These are phyloP conservation scores for Sphaerobolus stellatus DNA, from an alignment of 1,284 basidiomycete genomes.

Conservation along the genomic window DNA sequence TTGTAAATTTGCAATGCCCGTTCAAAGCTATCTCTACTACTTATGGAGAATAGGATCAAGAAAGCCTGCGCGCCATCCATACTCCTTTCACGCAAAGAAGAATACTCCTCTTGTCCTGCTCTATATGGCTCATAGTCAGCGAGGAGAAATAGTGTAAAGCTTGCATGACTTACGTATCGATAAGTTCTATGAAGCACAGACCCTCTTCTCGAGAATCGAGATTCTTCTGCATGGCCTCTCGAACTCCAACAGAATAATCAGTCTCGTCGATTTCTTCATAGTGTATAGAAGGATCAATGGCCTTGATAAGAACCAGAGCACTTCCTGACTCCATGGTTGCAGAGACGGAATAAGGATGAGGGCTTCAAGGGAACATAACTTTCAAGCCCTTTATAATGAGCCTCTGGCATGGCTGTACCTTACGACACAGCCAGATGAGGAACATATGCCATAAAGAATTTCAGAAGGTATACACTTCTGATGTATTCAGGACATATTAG, in stretches of 20 bases:
- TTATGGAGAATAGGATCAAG: conserved; percentile 9
- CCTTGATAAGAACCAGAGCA: conserved; percentile 1
- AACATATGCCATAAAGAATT: no score
- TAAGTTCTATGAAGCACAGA: conserved; percentile 8
- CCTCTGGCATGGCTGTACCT: no score
- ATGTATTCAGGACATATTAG: no score
- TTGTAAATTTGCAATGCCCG: conserved; percentile 4
- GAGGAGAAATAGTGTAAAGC: neutral
- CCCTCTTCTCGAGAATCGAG: neutral
- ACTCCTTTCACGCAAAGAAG: conserved; percentile 2
- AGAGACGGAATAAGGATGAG: no score
- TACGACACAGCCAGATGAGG: no score
- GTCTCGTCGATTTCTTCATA: conserved; percentile 10
- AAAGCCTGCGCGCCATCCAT: neutral
- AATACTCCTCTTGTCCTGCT: conserved; percentile 13
- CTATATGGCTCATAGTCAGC: neutral
- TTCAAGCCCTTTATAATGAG: no score
- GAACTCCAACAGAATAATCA: conserved; percentile 6
- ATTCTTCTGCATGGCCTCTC: neutral
- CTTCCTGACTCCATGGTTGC: conserved; percentile 13
- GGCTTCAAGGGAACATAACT: no score
- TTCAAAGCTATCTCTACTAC: neutral
- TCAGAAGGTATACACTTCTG: no score
- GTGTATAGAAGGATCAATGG: neutral
- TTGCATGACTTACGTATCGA: conserved; percentile 5